These are phyloP conservation scores for Coemansia sp. DNA, from an alignment of 192 early-diverging fungal genomes.

Conservation along the genomic window DNA sequence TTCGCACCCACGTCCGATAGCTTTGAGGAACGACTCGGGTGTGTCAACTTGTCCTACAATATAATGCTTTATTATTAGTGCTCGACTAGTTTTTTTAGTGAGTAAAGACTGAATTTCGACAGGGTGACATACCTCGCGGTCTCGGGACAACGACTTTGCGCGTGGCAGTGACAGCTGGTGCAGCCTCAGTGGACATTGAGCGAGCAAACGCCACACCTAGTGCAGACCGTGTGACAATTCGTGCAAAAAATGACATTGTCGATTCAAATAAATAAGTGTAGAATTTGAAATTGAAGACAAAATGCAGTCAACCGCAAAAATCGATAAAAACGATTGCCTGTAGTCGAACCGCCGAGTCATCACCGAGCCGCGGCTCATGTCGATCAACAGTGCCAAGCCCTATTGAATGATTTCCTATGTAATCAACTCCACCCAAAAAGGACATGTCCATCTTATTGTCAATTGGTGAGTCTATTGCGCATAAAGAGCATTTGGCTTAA, in stretches of 20 bases:
- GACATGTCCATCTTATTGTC: neutral
- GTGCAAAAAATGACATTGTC: constrained; percentile 32
- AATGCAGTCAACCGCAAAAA: neutral
- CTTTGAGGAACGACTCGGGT: constrained; percentile 38
- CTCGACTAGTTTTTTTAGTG: neutral
- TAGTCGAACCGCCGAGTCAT: neutral
- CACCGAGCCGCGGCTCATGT: neutral
- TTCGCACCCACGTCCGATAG: constrained; percentile 58
- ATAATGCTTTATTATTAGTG: too few species aligned
- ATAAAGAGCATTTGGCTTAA: neutral
- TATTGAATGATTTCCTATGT: too few species aligned
- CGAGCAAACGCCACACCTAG: constrained; percentile 18
- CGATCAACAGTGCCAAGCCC: neutral
- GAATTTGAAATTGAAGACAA: neutral
- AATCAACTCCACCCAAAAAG: too few species aligned
- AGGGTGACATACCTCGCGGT: constrained; percentile 27
- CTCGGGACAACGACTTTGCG: constrained; percentile 15
- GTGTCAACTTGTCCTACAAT: constrained; percentile 32
- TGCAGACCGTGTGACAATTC: constrained; percentile 11
- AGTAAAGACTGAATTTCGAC: neutral
- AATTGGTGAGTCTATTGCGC: neutral
- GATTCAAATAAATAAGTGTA: neutral
- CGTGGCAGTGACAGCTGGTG: neutral
- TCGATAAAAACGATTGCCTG: neutral
- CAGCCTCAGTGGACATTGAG: constrained; percentile 22